Evolutionary conservation across 2,329 filamentous ascomycete genomes (phyloP).

Genomic region (Diaporthe aspalathi): DNA sequence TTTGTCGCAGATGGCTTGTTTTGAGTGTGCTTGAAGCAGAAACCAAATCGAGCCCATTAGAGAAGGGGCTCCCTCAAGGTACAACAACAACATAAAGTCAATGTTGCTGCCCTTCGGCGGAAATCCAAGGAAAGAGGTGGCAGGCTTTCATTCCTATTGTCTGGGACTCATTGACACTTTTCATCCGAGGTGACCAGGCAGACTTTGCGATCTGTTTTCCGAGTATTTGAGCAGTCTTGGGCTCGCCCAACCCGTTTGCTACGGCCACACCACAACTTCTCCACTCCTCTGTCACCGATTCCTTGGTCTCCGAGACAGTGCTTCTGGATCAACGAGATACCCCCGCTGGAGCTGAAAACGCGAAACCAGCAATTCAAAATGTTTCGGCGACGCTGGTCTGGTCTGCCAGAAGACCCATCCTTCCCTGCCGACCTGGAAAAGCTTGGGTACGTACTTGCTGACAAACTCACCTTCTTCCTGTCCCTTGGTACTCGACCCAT

Average conservation of each 20-base stretch:
- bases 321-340: background rate
- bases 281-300: background rate
- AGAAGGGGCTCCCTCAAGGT: background rate
- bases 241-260: background rate
- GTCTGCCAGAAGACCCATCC: slow-evolving; percentile 76
- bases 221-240: background rate
- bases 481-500: too few relatives aligned
- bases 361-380: slow-evolving; percentile 58
- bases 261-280: background rate
- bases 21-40: background rate
- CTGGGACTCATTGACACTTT: background rate
- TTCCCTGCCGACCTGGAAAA: slow-evolving; percentile 74
- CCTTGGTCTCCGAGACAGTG: background rate
- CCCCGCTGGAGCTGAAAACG: too few relatives aligned
- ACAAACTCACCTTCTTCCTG: slow-evolving; percentile 1
- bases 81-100: background rate
- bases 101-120: background rate
- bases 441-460: slow-evolving; percentile 78
- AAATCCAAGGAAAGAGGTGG: background rate
- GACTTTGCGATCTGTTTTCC: background rate
- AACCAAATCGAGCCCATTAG: background rate
- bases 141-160: background rate
- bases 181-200: background rate
- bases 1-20: background rate
- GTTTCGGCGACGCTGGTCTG: slow-evolving; percentile 78